Base-by-base conservation (phyloP, 176 grass and related monocot species). In the Otatea glauca region DNA sequence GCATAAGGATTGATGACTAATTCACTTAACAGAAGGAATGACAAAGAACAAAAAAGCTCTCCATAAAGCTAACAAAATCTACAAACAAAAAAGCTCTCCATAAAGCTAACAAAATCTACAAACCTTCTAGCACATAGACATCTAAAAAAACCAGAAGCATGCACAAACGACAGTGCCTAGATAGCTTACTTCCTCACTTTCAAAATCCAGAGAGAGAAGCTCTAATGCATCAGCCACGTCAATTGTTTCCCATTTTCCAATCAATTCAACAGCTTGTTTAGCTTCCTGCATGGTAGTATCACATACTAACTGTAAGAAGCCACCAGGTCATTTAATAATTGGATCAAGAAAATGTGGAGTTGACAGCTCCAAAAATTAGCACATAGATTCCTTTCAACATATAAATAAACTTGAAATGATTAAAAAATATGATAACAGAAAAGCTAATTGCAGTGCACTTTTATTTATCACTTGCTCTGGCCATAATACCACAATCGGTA, bases 141-240 rank as follows among this genome's bases (percentile, higher is more conserved):
- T 53, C 29, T 74, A 79, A 24, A 14, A 56, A 77, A 83, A 80
- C 39, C 11, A 67, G 53, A 81, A 87, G 35, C 35, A 59, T 50
- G 27, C 44, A 75, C 20, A 69, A 55, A 69, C 9, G 82, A 72
- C 83, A 74, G 29, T 55, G 75, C 48, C 6, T 49, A 81, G 37
- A 67, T 74, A 23, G 41, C 87, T 76, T 86, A 95, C 96, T 88
- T 95, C 93, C 39, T 98, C 96, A 77, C 93, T 92, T 84, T 98
- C 90, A 87, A 98, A 98, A 87, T 92, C 93, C 24, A 89, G 88
- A 78, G 96, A 94, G 45, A 95, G 91, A 87, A 98, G 96, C 75
- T 95, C 96, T 43, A 98, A 85, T 63, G 96, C 96, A 89, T 98
- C 96, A 72, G 96, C 92, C 12, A 98, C 96, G 86, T 98, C 96